Conservation (phyloP, 106 monocot genomes). For the Platanthera zijinensis region DNA sequence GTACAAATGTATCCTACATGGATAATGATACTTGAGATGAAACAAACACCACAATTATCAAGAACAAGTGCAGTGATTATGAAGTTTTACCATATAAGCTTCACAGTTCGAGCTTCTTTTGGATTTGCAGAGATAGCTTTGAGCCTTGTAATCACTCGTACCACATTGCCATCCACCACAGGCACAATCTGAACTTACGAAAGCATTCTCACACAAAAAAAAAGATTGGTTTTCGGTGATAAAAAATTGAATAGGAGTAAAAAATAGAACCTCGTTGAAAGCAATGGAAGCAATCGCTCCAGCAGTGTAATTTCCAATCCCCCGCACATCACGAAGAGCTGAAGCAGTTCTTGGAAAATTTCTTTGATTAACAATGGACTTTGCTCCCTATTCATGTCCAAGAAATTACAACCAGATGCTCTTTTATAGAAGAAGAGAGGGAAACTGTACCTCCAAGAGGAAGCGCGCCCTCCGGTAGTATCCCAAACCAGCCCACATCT, state of each 20-base stretch:
- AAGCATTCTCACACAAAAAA: not conserved
- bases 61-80: not conserved
- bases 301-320: slow-evolving; percentile 92
- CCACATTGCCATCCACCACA: slow-evolving; percentile 96
- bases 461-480: slow-evolving; percentile 88
- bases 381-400: slow-evolving; percentile 51
- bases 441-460: slow-evolving; percentile 61
- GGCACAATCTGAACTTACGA: slow-evolving; percentile 56
- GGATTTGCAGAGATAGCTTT: slow-evolving; percentile 85
- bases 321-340: slow-evolving; percentile 46
- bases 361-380: slow-evolving; percentile 56
- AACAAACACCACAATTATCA: not conserved
- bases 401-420: not conserved
- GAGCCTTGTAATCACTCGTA: slow-evolving; percentile 84
- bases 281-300: slow-evolving; percentile 98
- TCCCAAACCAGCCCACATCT: slow-evolving; percentile 96
- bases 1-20: no score
- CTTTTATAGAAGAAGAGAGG: not conserved
- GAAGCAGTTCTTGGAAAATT: slow-evolving; percentile 64
- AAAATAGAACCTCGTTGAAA: slow-evolving; percentile 59
- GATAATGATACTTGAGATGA: no score
- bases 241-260: not conserved
- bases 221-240: not conserved
- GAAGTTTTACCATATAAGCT: slow-evolving; percentile 59
- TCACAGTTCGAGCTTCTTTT: slow-evolving; percentile 76